Base-by-base conservation (phyloP, 2,329 filamentous ascomycete species). In the Rutstroemia sp. region DNA sequence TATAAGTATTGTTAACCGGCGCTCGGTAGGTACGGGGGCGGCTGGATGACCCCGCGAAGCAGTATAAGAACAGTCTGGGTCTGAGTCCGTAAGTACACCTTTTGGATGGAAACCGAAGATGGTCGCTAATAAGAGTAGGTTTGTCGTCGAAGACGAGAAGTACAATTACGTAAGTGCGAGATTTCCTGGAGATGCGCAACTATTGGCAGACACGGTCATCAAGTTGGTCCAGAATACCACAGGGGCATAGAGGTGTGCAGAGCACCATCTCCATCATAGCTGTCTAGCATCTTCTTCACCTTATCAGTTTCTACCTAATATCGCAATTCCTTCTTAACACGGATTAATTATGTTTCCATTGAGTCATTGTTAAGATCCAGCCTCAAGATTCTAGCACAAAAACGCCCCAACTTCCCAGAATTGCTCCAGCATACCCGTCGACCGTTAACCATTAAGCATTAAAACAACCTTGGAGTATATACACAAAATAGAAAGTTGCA, bases 121-220 rank as follows among this genome's bases (percentile, higher is more conserved):
- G n/a, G 8, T 37, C 19, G 4, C 16, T n/a, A 8, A 12, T 21
- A 6, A 12, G 16, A 30, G 30, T 57, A 78, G 74, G 5, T 78
- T 79, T 55, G 73, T 77, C 1, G 74, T 78, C 2, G 71, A 77
- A 61, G 77, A 80, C 51, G 66, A 73, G 57, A 69, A 71, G 37
- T 77, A 75, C 63, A 78, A 78, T 61, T 78, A 78, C 59, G 67
- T 78, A 61, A 78, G 73, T 59, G 76, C 70, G 19, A 69, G 76
- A 6, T 78, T 73, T 58, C 76, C 76, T 0, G 71, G 66, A 3
- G 76, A 78, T 60, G 72, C 72, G 1, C 69, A 71, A 46, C 58
- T 73, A 5, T 69, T 77, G 48, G 71, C 74, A 2, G 69, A 77
- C 48, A 72, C 71, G 60, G 68, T 71, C 3, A 71, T 77, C 56